Evolutionary conservation across 371 early-diverging fungal species (phyloP).

Genomic region (Smittium culicis): DNA sequence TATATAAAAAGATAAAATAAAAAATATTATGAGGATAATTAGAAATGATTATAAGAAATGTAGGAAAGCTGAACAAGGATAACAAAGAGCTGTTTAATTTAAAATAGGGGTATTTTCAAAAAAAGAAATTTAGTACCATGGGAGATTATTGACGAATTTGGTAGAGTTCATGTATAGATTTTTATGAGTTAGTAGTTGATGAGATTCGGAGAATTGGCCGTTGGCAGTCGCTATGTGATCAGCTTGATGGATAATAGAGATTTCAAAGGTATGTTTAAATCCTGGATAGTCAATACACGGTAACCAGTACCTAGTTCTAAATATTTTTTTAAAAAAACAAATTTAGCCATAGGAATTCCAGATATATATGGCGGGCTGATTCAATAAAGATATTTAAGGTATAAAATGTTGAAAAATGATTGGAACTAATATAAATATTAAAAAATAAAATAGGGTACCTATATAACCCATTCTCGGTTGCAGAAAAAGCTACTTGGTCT

Average conservation of each 20-base stretch:
- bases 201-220: background rate
- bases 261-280: background rate
- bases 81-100: no score
- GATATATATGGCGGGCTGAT: background rate
- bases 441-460: constrained; percentile 4
- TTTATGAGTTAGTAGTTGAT: background rate
- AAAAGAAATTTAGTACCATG: background rate
- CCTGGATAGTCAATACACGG: constrained; percentile 7
- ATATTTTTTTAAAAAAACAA: no score
- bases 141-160: background rate
- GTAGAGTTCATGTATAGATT: constrained; percentile 9
- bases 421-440: background rate
- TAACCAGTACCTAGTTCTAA: constrained; percentile 5
- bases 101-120: no score
- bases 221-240: constrained; percentile 3
- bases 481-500: background rate
- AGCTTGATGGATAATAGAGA: constrained; percentile 5
- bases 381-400: background rate
- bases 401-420: background rate
- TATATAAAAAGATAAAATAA: background rate
- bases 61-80: no score
- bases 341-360: background rate
- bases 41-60: no score
- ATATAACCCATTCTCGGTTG: background rate
- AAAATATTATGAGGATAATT: background rate